Evolutionary conservation across 192 early-diverging fungal genomes (phyloP), one percentile per base, ranked within the genome.

Genomic region (Gamsiella multidivaricata): DNA sequence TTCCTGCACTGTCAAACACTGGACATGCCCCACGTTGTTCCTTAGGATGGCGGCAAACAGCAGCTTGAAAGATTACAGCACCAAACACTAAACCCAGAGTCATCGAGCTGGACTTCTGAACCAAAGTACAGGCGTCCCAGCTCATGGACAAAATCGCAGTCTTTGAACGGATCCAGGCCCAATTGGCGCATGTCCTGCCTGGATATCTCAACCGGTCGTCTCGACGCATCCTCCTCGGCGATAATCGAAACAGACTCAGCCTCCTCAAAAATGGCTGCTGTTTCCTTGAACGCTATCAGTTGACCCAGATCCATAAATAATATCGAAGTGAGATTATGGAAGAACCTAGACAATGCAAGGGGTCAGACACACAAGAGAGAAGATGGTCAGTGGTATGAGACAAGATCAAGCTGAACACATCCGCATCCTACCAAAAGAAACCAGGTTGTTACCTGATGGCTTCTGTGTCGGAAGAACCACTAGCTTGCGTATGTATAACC

Each of bases 101-200:
- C 46, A 31, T 64, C 57, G 25, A 79, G 69, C 20, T 60, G 47
- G 25, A 88, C 55, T 10, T 74, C 31, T 39, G 80, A 70, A 18
- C 57, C 71, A 66, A 86, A 85, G 50, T 88, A 88, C n/a, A 84
- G 23, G 26, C 47, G 56, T 20, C 73, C 64, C 8, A 88, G 65
- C 39, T 83, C 81, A 45, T 65, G 28, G 5, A 88, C 66, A 66
- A 86, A 82, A 9, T 39, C 53, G 2, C 37, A 69, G 66, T 88
- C 86, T 10, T 56, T 69, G 5, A 34, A 32, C 6, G 80, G 72
- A 54, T 87, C 84, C 22, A 88, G 51, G 0, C 86, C 84, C 28
- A 88, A 45, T 20, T 70, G 46, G 18, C 62, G 67, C 37, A 87
- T 68, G 25, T 87, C 81, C 12, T 80, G 61, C 10, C 69, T 83